These are phyloP conservation scores for Phytomonas sp. DNA, from an alignment of 208 protist genomes.

Conservation along the genomic window DNA sequence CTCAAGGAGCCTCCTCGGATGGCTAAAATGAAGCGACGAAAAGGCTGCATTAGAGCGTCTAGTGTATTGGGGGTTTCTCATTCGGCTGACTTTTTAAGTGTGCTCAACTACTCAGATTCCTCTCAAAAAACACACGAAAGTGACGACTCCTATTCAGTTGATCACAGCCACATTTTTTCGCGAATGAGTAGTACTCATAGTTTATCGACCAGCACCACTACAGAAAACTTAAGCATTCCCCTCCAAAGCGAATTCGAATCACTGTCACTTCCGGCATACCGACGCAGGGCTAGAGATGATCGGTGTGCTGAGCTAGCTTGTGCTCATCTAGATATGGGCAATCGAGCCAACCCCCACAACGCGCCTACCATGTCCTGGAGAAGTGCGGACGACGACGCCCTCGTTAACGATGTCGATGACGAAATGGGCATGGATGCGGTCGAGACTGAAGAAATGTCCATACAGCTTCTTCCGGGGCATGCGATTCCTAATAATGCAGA, in stretches of 20 bases:
- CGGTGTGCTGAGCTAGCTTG: background rate
- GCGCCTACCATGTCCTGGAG: background rate
- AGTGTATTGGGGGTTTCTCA: background rate
- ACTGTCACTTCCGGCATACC: background rate
- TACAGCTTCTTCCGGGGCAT: background rate
- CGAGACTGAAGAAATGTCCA: constrained; percentile 7
- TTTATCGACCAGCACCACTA: background rate
- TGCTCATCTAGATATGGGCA: background rate
- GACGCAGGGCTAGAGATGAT: background rate
- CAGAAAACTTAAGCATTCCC: background rate
- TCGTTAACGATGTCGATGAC: constrained; percentile 2
- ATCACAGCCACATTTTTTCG: background rate
- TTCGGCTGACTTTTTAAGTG: background rate
- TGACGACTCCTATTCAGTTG: background rate
- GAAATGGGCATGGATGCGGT: constrained; percentile 4
- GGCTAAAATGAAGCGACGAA: background rate
- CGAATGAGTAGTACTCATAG: background rate
- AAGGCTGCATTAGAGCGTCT: background rate
- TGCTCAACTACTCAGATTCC: background rate
- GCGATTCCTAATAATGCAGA: constrained; percentile 40
- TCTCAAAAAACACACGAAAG: background rate
- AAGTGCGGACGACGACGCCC: background rate
- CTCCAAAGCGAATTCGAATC: background rate
- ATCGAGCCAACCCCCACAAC: background rate
- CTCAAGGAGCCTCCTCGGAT: background rate